These are phyloP conservation scores for Globisporangium carolinianum DNA, from an alignment of 352 stramenopile species.

Conservation along the genomic window DNA sequence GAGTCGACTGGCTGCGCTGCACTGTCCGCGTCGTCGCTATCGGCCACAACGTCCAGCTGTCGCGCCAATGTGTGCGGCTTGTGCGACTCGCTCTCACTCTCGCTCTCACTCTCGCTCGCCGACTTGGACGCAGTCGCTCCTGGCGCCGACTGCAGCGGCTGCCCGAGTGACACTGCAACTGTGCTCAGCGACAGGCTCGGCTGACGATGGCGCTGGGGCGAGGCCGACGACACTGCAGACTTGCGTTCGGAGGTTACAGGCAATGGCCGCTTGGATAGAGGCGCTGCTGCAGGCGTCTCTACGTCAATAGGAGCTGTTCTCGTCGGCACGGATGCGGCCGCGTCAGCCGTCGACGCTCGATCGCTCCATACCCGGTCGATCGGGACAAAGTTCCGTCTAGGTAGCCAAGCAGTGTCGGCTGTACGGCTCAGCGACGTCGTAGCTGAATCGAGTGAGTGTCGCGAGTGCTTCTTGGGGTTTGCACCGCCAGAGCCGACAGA, in stretches of 20 bases:
- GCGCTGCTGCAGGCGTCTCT: neutral
- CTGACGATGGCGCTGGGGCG: slow-evolving; percentile 6
- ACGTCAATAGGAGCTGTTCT: neutral
- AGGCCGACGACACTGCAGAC: slow-evolving; percentile 18
- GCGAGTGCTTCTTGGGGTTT: slow-evolving; percentile 3
- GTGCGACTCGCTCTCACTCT: neutral
- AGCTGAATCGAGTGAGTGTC: neutral
- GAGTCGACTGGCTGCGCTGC: too few relatives aligned
- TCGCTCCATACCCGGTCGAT: too few relatives aligned
- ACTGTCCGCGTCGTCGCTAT: slow-evolving; percentile 1
- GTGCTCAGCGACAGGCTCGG: slow-evolving; percentile 17
- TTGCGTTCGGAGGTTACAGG: neutral
- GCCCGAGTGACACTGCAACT: slow-evolving; percentile 14
- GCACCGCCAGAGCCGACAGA: neutral
- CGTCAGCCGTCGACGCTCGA: too few relatives aligned
- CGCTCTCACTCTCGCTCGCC: slow-evolving; percentile 6
- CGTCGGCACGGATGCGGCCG: neutral
- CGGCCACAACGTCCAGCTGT: slow-evolving; percentile 28
- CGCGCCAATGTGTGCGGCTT: slow-evolving; percentile 7
- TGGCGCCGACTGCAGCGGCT: slow-evolving; percentile 6
- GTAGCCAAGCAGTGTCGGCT: too few relatives aligned
- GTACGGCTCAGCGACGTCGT: neutral
- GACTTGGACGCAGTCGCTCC: neutral
- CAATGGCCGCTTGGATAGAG: slow-evolving; percentile 1
- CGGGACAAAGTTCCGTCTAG: too few relatives aligned